Percentiles rank a stretch among this genome's conserved stretches.
These are phyloP conservation scores for Neoscytalidium dimidiatum DNA, from an alignment of 2,329 filamentous ascomycete species.

Conservation along the genomic window DNA sequence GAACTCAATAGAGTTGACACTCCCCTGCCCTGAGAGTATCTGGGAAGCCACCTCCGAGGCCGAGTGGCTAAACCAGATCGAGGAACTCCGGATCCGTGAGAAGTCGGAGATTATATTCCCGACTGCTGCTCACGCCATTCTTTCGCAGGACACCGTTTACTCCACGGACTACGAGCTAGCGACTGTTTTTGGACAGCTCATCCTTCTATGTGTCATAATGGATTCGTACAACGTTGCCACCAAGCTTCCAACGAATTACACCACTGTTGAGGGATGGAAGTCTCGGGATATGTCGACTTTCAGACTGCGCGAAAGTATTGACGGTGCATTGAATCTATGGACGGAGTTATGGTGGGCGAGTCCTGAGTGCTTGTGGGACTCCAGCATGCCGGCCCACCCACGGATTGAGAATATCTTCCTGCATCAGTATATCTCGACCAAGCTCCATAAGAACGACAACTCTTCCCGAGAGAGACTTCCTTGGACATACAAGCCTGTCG, in stretches of 20 bases:
- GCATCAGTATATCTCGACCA: slow-evolving; percentile 7
- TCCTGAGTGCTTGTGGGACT: slow-evolving; percentile 11
- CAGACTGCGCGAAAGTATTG: neutral
- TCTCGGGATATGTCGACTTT: slow-evolving; percentile 10
- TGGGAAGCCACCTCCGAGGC: slow-evolving; percentile 14
- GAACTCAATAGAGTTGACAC: neutral
- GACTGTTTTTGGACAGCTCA: slow-evolving; percentile 14
- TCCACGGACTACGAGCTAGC: slow-evolving; percentile 18
- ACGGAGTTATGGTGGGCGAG: slow-evolving; percentile 17
- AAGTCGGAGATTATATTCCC: slow-evolving; percentile 18
- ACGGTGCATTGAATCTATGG: slow-evolving; percentile 7
- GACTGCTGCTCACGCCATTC: slow-evolving; percentile 11
- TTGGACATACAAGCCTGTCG: slow-evolving; percentile 5
- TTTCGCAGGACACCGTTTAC: slow-evolving; percentile 13
- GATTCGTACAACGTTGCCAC: slow-evolving; percentile 11
- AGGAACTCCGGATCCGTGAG: neutral
- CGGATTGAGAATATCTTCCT: slow-evolving; percentile 10
- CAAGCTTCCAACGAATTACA: slow-evolving; percentile 2
- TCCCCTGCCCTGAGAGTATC: slow-evolving; percentile 9
- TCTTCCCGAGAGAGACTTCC: neutral
- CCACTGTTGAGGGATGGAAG: slow-evolving; percentile 4
- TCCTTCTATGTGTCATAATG: slow-evolving; percentile 18
- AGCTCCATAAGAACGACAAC: neutral
- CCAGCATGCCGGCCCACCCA: neutral
- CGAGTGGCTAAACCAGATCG: neutral